phyloP scores from a whole-genome alignment of 768 basidiomycete species.

The Tulasnella sp. region DNA sequence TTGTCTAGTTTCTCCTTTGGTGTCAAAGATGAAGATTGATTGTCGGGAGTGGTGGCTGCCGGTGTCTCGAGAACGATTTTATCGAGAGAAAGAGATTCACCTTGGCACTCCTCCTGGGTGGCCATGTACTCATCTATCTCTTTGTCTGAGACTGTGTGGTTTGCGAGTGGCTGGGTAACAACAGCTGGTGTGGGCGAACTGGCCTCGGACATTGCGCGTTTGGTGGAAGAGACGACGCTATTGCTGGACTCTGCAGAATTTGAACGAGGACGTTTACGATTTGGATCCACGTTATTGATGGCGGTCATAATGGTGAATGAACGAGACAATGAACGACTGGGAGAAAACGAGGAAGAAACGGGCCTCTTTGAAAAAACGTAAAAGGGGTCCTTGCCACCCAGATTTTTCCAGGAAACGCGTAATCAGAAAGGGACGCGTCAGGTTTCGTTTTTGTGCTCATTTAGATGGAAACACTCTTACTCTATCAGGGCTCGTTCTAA shows the following conservation, averaged over 20 bases:
- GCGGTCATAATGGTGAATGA: conserved; percentile 1
- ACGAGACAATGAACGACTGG: not conserved
- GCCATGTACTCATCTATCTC: conserved; percentile 46
- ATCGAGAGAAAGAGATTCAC: conserved; percentile 17
- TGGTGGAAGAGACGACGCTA: conserved; percentile 39
- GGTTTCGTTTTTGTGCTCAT: too few relatives aligned
- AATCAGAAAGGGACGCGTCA: too few relatives aligned
- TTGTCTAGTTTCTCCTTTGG: conserved; percentile 37
- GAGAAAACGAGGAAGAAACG: too few relatives aligned
- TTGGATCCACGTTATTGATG: not conserved
- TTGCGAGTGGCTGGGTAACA: conserved; percentile 4
- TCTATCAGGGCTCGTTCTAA: too few relatives aligned
- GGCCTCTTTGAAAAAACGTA: too few relatives aligned
- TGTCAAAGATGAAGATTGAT: conserved; percentile 22
- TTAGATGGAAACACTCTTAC: too few relatives aligned
- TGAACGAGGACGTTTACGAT: conserved; percentile 9
- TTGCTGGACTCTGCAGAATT: conserved; percentile 5
- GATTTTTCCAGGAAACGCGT: too few relatives aligned
- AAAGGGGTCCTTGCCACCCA: too few relatives aligned
- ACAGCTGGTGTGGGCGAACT: conserved; percentile 16
- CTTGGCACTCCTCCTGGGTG: too few relatives aligned
- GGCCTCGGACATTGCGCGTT: conserved; percentile 66
- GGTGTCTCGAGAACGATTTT: conserved; percentile 13
- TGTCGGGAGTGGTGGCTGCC: conserved; percentile 22
- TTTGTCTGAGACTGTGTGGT: conserved; percentile 21